A percentile compares a stretch with the other conserved stretches of the same genome.
phyloP scores from a whole-genome alignment of 2,329 filamentous ascomycete species.

The Alternaria sp. region DNA sequence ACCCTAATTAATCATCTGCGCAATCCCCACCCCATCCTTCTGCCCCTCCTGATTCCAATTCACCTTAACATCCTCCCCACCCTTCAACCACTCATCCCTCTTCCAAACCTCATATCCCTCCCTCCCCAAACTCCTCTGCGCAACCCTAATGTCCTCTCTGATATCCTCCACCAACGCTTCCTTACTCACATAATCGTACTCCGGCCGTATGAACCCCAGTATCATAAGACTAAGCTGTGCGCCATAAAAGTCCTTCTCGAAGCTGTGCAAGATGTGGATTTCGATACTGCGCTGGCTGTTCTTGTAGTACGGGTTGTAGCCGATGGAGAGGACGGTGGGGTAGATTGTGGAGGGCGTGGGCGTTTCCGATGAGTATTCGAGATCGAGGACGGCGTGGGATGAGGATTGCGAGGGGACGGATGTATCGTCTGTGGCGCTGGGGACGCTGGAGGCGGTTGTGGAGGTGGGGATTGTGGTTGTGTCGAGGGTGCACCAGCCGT shows the following conservation, averaged over 20 bases:
- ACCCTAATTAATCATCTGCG: slow-evolving; percentile 20
- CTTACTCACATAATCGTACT: slow-evolving; percentile 83
- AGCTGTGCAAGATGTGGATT: slow-evolving; percentile 84
- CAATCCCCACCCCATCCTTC: slow-evolving; percentile 10
- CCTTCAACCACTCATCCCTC: slow-evolving; percentile 50
- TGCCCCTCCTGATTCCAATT: slow-evolving; percentile 7
- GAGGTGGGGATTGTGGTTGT: slow-evolving; percentile 45
- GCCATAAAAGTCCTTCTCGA: slow-evolving; percentile 84
- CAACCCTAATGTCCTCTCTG: slow-evolving; percentile 83
- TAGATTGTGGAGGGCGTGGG: slow-evolving; percentile 27
- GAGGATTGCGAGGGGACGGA: slow-evolving; percentile 24
- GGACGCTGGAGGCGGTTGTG: slow-evolving; percentile 42
- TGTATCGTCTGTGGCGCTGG: slow-evolving; percentile 24
- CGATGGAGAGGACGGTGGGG: slow-evolving; percentile 52
- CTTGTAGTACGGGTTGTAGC: slow-evolving; percentile 97
- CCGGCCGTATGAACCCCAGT: slow-evolving; percentile 85
- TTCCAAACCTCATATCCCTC: slow-evolving; percentile 64
- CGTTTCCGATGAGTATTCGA: slow-evolving; percentile 24
- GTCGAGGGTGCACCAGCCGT: slow-evolving; percentile 82
- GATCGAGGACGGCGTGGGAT: slow-evolving; percentile 36
- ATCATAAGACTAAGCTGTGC: slow-evolving; percentile 79
- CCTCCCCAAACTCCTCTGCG: slow-evolving; percentile 72
- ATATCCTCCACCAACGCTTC: slow-evolving; percentile 91
- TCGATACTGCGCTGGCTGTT: slow-evolving; percentile 87
- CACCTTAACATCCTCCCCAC: slow-evolving; percentile 6